Percentiles rank a stretch among this genome's conserved stretches.
These are phyloP conservation scores for Lunularia cruciata DNA, from an alignment of 225 moss, liverwort and hornwort species.

Conservation along the genomic window DNA sequence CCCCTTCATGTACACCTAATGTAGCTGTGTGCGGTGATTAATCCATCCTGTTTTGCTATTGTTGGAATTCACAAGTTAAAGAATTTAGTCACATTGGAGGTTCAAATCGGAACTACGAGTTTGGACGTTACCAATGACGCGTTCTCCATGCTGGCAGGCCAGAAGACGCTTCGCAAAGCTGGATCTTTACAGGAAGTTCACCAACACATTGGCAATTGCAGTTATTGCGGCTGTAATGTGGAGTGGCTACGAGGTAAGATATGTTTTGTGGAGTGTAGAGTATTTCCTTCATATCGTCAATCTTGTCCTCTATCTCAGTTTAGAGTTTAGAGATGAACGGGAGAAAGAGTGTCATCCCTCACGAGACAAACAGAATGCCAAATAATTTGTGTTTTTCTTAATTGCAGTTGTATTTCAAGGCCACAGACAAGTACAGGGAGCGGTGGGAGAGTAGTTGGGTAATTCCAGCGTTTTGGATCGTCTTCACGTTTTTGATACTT, in stretches of 20 bases:
- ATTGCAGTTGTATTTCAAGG: slow-evolving; percentile 76
- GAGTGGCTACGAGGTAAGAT: slow-evolving; percentile 80
- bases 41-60: too few relatives aligned
- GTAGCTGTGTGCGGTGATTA: too few relatives aligned
- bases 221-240: slow-evolving; percentile 80
- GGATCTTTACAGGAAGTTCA: slow-evolving; percentile 95
- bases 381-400: slow-evolving; percentile 8
- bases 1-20: too few relatives aligned
- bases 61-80: too few relatives aligned
- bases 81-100: too few relatives aligned
- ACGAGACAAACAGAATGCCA: not conserved
- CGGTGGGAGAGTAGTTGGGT: slow-evolving; percentile 89
- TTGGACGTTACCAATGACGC: not conserved
- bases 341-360: too few relatives aligned
- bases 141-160: slow-evolving; percentile 27
- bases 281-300: too few relatives aligned
- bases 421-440: slow-evolving; percentile 78
- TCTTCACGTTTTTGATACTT: slow-evolving; percentile 75
- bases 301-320: not conserved
- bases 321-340: not conserved
- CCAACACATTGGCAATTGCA: slow-evolving; percentile 82
- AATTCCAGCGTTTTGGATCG: slow-evolving; percentile 81
- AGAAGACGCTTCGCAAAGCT: slow-evolving; percentile 89
- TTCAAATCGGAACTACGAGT: too few relatives aligned
- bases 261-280: too few relatives aligned